Evolutionary conservation across 495 filamentous ascomycete species (phyloP), one percentile per base, ranked within the genome.

Genomic region (Aspergillus ostianus): DNA sequence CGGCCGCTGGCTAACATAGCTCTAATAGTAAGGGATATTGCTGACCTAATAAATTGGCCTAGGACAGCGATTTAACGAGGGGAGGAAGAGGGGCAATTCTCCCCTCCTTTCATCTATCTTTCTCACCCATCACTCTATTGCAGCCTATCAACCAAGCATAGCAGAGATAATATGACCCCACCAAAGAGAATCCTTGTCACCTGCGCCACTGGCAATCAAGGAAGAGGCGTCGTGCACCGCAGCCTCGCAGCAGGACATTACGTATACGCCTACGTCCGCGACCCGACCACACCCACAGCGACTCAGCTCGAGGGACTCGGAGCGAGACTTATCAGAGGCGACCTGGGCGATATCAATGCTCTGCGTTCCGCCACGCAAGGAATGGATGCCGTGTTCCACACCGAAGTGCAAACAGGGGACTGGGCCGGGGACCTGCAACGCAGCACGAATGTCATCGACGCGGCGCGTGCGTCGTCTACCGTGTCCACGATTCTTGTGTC

Each of bases 141-240:
- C 23, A 26, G 23, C 23, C 23, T 26, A 26, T 26, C 23, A 26
- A 26, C 23, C 23, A 26, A 26, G 4, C 29, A 32, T 3, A 8
- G 8, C 29, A 32, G 10, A 32, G 8, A 10, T 10, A 32, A 10
- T 10, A 32, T 32, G 29, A 1, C 8, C 29, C 29, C 29, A 32
- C 29, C 29, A 32, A 32, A 32, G 7, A 2, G 29, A 32, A 32
- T 32, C 8, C 29, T 32, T 32, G 29, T 32, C 29, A 32, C 29
- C 29, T 30, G 30, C 17, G 53, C 53, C 17, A 19, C 53, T 46
- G 53, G 53, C 18, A 30, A 55, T 47, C 53, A 55, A 55, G 53
- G 53, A n/a, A 19, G 53, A n/a, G 53, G 30, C 19, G 45, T 36
- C 19, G 53, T 20, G 8, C 53, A 36, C 21, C 32, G 45, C 32